Conservation (phyloP, 2,329 filamentous ascomycete genomes). For the Mollisia scopiformis region DNA sequence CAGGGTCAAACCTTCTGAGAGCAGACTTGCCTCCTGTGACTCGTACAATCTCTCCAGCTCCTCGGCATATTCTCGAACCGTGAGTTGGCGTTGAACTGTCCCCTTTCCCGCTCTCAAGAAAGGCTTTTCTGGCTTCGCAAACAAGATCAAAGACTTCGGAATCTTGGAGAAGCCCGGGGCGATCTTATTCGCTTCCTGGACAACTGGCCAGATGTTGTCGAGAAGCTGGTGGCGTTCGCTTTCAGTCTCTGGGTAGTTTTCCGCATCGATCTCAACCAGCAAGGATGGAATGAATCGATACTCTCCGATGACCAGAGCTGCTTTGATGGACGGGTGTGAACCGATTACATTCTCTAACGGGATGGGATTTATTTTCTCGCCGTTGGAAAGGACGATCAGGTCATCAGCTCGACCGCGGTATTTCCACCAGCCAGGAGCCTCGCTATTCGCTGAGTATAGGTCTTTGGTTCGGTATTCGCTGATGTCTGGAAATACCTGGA, state of each 20-base stretch:
- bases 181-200: slow-evolving; percentile 36
- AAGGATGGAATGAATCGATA: slow-evolving; percentile 13
- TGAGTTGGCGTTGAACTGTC: slow-evolving; percentile 38
- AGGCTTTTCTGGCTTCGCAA: slow-evolving; percentile 38
- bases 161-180: slow-evolving; percentile 35
- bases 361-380: slow-evolving; percentile 16
- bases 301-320: slow-evolving; percentile 13
- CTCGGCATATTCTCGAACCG: slow-evolving; percentile 34
- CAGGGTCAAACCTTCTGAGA: slow-evolving; percentile 9
- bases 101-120: slow-evolving; percentile 42
- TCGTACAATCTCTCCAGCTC: slow-evolving; percentile 40
- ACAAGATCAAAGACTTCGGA: slow-evolving; percentile 35
- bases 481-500: slow-evolving; percentile 40
- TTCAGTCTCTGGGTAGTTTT: neutral
- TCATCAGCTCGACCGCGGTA: slow-evolving; percentile 15
- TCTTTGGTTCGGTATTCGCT: slow-evolving; percentile 41
- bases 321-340: slow-evolving; percentile 37
- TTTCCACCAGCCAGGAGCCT: slow-evolving; percentile 34
- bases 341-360: slow-evolving; percentile 41
- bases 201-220: slow-evolving; percentile 37
- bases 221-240: slow-evolving; percentile 7
- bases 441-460: slow-evolving; percentile 41
- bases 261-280: slow-evolving; percentile 13
- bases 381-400: slow-evolving; percentile 18
- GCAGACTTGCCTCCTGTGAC: slow-evolving; percentile 1